A percentile compares a stretch with the other conserved stretches of the same genome.
Conservation (phyloP, 2,329 filamentous ascomycete species). For the Samsoniella hepiali region DNA sequence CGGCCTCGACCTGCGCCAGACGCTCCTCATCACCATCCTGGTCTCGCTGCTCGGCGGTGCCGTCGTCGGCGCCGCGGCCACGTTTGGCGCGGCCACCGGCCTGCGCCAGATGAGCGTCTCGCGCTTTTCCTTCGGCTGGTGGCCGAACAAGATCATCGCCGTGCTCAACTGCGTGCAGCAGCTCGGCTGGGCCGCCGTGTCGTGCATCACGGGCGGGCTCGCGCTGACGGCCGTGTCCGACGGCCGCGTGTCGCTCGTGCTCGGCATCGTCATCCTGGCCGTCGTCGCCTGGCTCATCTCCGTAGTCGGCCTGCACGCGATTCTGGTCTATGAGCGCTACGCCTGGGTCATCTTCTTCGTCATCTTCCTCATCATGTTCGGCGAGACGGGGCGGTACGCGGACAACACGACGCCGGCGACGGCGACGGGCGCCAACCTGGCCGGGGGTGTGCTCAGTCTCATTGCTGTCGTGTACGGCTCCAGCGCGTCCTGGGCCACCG, state of each 20-base stretch:
- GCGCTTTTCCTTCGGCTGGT: conserved; percentile 50
- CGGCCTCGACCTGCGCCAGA: conserved; percentile 43
- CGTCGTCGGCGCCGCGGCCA: conserved; percentile 46
- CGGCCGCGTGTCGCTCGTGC: conserved; percentile 43
- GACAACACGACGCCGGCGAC: conserved; percentile 36
- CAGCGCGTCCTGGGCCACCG: conserved; percentile 48
- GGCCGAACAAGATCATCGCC: conserved; percentile 48
- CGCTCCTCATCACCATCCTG: conserved; percentile 44
- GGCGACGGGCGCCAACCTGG: conserved; percentile 34
- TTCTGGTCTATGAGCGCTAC: conserved; percentile 49
- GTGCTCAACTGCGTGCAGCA: conserved; percentile 35
- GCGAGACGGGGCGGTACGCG: conserved; percentile 41
- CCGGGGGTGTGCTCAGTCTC: conserved; percentile 40
- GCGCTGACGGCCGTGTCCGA: conserved; percentile 45
- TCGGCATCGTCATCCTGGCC: conserved; percentile 52
- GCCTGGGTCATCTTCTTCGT: conserved; percentile 47
- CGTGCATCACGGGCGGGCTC: conserved; percentile 49
- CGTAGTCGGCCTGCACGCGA: conserved; percentile 48
- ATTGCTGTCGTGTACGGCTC: conserved; percentile 47
- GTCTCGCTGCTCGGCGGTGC: conserved; percentile 38
- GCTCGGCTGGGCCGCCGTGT: conserved; percentile 52
- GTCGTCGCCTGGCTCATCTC: conserved; percentile 48
- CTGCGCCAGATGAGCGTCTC: conserved; percentile 50
- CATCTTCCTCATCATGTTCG: conserved; percentile 49
- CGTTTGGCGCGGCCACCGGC: conserved; percentile 47